phyloP scores from a whole-genome alignment of 2,329 filamentous ascomycete species.

The Nothomitra cinnamomea region DNA sequence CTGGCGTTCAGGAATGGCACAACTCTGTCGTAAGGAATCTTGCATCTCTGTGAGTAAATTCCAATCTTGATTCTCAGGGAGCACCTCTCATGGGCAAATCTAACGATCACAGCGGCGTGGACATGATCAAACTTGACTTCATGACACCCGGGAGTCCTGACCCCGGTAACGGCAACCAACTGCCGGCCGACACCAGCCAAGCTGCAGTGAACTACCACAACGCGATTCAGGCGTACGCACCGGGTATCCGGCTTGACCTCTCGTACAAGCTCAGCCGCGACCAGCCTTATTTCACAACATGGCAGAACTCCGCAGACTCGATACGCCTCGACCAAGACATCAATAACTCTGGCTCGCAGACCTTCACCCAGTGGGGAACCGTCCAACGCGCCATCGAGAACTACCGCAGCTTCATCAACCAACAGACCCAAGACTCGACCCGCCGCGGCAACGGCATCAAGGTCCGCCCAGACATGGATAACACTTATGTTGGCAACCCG shows the following conservation, averaged over 20 bases:
- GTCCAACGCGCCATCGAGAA: constrained; percentile 18
- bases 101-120: constrained; percentile 14
- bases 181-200: constrained; percentile 12
- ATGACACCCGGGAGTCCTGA: constrained; percentile 15
- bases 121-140: constrained; percentile 17
- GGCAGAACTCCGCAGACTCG: constrained; percentile 15
- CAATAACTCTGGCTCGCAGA: constrained; percentile 13
- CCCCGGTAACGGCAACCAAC: constrained; percentile 11
- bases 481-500: constrained; percentile 15
- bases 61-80: background rate
- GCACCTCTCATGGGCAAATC: background rate
- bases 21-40: constrained; percentile 16
- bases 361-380: constrained; percentile 13
- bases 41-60: constrained; percentile 9
- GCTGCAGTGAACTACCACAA: constrained; percentile 14
- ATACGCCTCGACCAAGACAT: constrained; percentile 17
- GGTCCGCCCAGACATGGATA: constrained; percentile 17
- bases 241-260: constrained; percentile 16
- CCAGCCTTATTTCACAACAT: constrained; percentile 13
- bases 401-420: constrained; percentile 16
- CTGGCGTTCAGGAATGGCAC: constrained; percentile 16
- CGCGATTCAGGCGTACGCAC: constrained; percentile 15
- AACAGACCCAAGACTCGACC: constrained; percentile 10
- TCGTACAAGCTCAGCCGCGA: constrained; percentile 17
- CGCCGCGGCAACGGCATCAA: too few relatives aligned